Conservation (phyloP, 2,329 filamentous ascomycete genomes). For the Trichoderma sp. region DNA sequence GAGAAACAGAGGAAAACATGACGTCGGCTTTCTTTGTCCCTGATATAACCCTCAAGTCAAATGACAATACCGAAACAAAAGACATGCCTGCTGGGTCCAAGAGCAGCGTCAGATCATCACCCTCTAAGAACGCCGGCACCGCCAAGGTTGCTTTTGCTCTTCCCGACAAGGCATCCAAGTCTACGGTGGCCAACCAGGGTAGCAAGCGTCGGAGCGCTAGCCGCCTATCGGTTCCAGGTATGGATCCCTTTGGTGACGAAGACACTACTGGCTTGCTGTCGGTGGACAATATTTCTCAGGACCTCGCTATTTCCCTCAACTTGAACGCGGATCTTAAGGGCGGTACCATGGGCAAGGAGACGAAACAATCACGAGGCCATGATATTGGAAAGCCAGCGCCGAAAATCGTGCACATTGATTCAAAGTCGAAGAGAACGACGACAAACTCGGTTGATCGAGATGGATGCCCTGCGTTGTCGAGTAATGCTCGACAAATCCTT, state of each 20-base stretch:
- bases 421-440: slow-evolving; percentile 32
- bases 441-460: slow-evolving; percentile 32
- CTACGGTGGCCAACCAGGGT: slow-evolving; percentile 43
- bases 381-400: slow-evolving; percentile 30
- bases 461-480: slow-evolving; percentile 50
- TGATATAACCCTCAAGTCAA: slow-evolving; percentile 56
- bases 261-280: slow-evolving; percentile 40
- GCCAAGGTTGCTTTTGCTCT: slow-evolving; percentile 46
- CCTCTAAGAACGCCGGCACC: slow-evolving; percentile 29
- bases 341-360: slow-evolving; percentile 24
- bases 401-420: slow-evolving; percentile 30
- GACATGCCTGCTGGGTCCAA: slow-evolving; percentile 33
- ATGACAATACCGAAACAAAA: slow-evolving; percentile 39
- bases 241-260: slow-evolving; percentile 36
- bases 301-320: slow-evolving; percentile 37
- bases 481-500: slow-evolving; percentile 54
- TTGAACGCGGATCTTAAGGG: slow-evolving; percentile 26
- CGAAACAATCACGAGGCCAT: slow-evolving; percentile 26
- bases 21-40: slow-evolving; percentile 61
- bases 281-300: slow-evolving; percentile 37
- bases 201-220: slow-evolving; percentile 43
- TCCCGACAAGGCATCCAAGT: slow-evolving; percentile 37
- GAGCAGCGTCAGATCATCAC: slow-evolving; percentile 30
- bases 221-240: slow-evolving; percentile 27
- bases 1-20: slow-evolving; percentile 54